Base-by-base conservation (phyloP, 2,329 filamentous ascomycete genomes). In the Cladophialophora psammophila region DNA sequence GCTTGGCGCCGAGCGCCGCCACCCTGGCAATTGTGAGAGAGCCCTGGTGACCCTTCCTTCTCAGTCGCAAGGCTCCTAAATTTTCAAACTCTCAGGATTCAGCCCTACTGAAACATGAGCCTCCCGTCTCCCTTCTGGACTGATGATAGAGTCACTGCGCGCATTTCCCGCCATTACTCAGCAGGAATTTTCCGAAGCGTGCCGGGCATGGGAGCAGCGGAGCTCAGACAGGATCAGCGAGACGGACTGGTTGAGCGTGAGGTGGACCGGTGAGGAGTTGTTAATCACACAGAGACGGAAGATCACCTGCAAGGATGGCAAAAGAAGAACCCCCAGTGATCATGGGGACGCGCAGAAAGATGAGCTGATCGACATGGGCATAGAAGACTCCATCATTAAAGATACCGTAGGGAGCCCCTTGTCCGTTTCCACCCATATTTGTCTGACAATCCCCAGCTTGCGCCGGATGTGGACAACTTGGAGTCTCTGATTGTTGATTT, bases 171-270 rank as follows among this genome's bases (percentile, higher is more conserved):
- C 85, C 66, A 82, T 92, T 34, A 85, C 79, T 10, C 74, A 79
- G 10, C 83, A 87, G 48, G 89, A 92, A 74, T 92, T 92, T 70
- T 78, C 85, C 61, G 84, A 87, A 74, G 86, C 84, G 63, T 92
- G 90, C 76, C 86, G 89, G 82, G 74, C 87, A 85, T 62, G 87
- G 80, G 75, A 73, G 71, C 69, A 69, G 69, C 75, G 75, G 75
- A 78, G 67, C 53, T 31, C 42, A 8, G 65, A 68, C 58, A 59
- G 31, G 20, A 31, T 73, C 12, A 60, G 65, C 35, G 63, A 60
- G 18, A 74, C 67, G 38, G 63, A 66, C 26, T 74, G 71, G 72
- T 34, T 68, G 35, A 65, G 65, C 38, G 59, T 72, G 4, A 67
- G 26, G 3, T 72, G 68, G 69, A 67, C 68, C 0, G 68, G 65